phyloP scores from a whole-genome alignment of 805 yeast genomes.

The Zygotorulaspora florentina region DNA sequence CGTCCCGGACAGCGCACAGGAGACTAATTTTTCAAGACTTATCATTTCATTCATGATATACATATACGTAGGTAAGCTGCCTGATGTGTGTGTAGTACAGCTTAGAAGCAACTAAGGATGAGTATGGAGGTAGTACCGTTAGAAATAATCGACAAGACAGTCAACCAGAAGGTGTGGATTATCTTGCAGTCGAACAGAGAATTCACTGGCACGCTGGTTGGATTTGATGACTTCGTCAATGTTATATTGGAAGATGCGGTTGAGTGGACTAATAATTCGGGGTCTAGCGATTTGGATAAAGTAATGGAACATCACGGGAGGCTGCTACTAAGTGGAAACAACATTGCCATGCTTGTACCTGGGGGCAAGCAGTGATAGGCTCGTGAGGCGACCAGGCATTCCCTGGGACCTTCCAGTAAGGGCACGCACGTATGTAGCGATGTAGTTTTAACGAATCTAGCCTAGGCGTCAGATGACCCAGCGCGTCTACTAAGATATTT shows the following conservation, averaged over 20 bases:
- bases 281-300: slow-evolving; percentile 36
- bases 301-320: slow-evolving; percentile 46
- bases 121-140: slow-evolving; percentile 50
- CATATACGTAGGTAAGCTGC: too few species aligned
- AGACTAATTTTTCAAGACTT: too few species aligned
- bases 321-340: slow-evolving; percentile 68
- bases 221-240: slow-evolving; percentile 94
- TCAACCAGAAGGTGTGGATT: slow-evolving; percentile 76
- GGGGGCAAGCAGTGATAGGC: slow-evolving; percentile 37
- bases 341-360: slow-evolving; percentile 64
- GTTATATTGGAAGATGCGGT: slow-evolving; percentile 74
- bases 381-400: not conserved
- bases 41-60: too few species aligned
- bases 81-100: not conserved
- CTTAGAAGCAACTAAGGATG: slow-evolving; percentile 6
- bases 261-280: slow-evolving; percentile 24
- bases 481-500: too few species aligned
- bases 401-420: not conserved
- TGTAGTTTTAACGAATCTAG: too few species aligned
- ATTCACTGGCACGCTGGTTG: slow-evolving; percentile 82
- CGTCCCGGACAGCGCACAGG: too few species aligned
- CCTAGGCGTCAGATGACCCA: too few species aligned
- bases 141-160: slow-evolving; percentile 82
- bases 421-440: not conserved
- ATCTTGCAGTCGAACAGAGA: slow-evolving; percentile 56